A percentile compares a stretch with the other conserved stretches of the same genome.
Conservation (phyloP, 768 basidiomycete genomes). For the Termitomyces sp. region DNA sequence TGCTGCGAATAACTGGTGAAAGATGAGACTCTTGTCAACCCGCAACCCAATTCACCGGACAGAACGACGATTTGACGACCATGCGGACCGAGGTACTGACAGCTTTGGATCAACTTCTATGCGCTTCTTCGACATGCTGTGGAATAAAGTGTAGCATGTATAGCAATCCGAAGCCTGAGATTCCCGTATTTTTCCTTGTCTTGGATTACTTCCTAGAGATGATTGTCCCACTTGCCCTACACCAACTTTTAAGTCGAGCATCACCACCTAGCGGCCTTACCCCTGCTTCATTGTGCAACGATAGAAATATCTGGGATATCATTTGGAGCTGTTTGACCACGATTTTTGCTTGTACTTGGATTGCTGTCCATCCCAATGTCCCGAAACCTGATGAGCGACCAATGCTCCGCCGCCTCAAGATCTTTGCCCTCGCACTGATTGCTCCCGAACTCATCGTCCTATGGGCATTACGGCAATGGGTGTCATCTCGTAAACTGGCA, state of each 20-base stretch:
- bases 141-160: neutral
- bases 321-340: constrained; percentile 16
- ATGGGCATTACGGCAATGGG: constrained; percentile 16
- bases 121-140: neutral
- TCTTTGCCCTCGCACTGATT: constrained; percentile 14
- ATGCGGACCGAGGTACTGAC: neutral
- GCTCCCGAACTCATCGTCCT: constrained; percentile 15
- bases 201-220: neutral
- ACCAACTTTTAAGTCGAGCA: neutral
- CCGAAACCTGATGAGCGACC: constrained; percentile 2
- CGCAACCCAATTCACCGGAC: neutral
- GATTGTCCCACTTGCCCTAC: neutral
- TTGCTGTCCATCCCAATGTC: constrained; percentile 19
- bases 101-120: no score
- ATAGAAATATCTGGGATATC: constrained; percentile 14
- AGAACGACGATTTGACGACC: no score
- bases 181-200: neutral
- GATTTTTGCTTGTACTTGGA: neutral
- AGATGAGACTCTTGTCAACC: no score
- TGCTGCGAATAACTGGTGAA: no score
- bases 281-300: neutral
- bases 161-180: no score
- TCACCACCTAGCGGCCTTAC: neutral
- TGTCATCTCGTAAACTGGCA: constrained; percentile 11
- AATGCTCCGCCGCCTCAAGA: neutral